These are phyloP conservation scores for Maudiozyma barnettii DNA, from an alignment of 805 yeast species.

Conservation along the genomic window DNA sequence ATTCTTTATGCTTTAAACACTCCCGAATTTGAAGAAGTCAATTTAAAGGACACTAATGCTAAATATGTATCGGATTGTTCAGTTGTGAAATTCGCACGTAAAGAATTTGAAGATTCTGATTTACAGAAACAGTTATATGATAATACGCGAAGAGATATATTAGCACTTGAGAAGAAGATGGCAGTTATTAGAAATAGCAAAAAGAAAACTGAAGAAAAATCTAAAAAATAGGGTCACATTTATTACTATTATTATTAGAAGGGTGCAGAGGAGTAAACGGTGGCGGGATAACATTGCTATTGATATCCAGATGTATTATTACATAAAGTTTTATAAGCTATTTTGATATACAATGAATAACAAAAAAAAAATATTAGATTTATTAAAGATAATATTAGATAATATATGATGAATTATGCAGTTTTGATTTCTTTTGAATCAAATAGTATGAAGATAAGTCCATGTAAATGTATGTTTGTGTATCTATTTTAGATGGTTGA, in stretches of 20 bases:
- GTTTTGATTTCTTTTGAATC: background rate
- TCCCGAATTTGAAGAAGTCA: slow-evolving; percentile 54
- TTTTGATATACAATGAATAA: too few relatives aligned
- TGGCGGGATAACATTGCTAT: too few relatives aligned
- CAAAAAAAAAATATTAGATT: background rate
- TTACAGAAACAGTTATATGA: slow-evolving; percentile 54
- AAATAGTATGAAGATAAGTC: background rate
- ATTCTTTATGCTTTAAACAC: slow-evolving; percentile 57
- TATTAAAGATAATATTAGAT: too few relatives aligned
- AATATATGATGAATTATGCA: background rate
- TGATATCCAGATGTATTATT: too few relatives aligned
- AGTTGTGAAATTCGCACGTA: slow-evolving; percentile 42
- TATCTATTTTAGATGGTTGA: too few relatives aligned
- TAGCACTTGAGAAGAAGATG: slow-evolving; percentile 54
- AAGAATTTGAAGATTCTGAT: slow-evolving; percentile 53
- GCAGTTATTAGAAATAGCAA: slow-evolving; percentile 54
- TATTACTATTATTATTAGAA: too few relatives aligned
- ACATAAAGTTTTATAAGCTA: too few relatives aligned
- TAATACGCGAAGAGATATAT: slow-evolving; percentile 49
- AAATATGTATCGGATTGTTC: slow-evolving; percentile 63
- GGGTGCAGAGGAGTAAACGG: too few relatives aligned
- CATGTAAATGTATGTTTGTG: background rate
- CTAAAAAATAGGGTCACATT: background rate
- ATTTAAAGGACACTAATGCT: slow-evolving; percentile 46
- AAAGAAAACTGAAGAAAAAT: slow-evolving; percentile 10